Base-by-base conservation (phyloP, 1,139 yeast species). In the Protomyces pachydermus region DNA sequence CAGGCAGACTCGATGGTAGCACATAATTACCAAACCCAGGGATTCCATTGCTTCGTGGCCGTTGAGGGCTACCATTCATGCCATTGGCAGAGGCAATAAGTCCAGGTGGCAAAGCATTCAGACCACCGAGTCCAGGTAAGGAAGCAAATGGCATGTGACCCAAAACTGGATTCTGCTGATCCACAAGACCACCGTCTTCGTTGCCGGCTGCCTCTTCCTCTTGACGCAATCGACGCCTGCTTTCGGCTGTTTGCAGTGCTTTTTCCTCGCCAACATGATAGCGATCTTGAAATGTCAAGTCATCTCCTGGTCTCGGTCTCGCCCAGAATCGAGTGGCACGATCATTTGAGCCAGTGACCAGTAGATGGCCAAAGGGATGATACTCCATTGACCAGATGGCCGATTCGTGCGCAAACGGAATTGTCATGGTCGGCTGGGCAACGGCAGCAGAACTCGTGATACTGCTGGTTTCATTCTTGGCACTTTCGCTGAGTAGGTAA, bases 241-340 rank as follows among this genome's bases (percentile, higher is more conserved):
- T 48, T 25, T 38, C 48, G 32, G 54, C 48, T 23, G 48, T 42
- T 52, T 42, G 60, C 3, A 35, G 8, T 50, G 56, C 65, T 25
- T 66, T 65, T 39, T 64, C 67, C 46, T 66, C 68, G 3, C 68
- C 68, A 39, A 66, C 62, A 74, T 87, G 86, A 67, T 89, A 85
- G 23, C 91, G 87, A 74, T 91, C 97, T 69, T 85, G 84, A 76
- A 85, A 90, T 2, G 91, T 88, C 73, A 82, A 82, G 0, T 90
- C 87, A 76, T 93, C 98, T 70, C 87, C 87, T 1, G 97, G 98
- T 72, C 96, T 80, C 1, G 95, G 88, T 62, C 98, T 80, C 42
- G 93, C 85, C 98, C 98, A 93, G 76, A 93, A 89, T 67, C 97
- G 78, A n/a, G 96, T 90, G 12, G 95, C 85, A 72, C 95, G 83